Evolutionary conservation across 2,329 filamentous ascomycete species (phyloP), one percentile per base, ranked within the genome.

Genomic region (Fusarium citri): DNA sequence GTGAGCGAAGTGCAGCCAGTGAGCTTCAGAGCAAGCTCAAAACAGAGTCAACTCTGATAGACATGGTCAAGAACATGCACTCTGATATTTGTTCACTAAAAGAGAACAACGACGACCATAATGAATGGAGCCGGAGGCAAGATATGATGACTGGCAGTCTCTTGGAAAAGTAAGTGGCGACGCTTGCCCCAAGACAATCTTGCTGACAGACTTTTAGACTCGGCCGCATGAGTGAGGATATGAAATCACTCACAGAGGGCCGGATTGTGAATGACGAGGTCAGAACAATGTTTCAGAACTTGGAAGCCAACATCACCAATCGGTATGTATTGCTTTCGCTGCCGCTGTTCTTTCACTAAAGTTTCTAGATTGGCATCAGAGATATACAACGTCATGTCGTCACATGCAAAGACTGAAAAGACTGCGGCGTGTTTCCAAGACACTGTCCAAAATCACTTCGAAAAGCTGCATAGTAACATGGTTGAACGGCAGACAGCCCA

Each of bases 61-160:
- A 68, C 15, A 49, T 59, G 8, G 11, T 76, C 4, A 31, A 50
- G 9, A 49, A 42, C 0, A 51, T 76, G 15, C 66, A 69, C 28
- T 63, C 55, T n/a, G 68, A 74, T 20, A 20, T 78, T 12, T 61
- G 68, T n/a, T 34, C 61, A 11, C 53, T 78, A 16, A 43, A 66
- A n/a, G 54, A 67, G 6, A 48, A 40, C 26, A 66, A 23, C 25
- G 23, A 63, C 23, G 53, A 62, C 16, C 48, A 53, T 9, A 49
- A 46, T 4, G 25, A 45, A 6, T 53, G 67, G 42, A 46, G 47
- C 14, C 41, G 60, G 30, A 37, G 47, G 12, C 61, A 58, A 25
- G 54, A 43, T 22, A 48, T 50, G 2, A 42, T 57, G 20, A 51
- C 66, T 20, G 25, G 37, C 14, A 46, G 40, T 15, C 45, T 78